Percentiles rank a stretch among this genome's conserved stretches.
Conservation (phyloP, 2,329 filamentous ascomycete species). For the Fusarium sp. region DNA sequence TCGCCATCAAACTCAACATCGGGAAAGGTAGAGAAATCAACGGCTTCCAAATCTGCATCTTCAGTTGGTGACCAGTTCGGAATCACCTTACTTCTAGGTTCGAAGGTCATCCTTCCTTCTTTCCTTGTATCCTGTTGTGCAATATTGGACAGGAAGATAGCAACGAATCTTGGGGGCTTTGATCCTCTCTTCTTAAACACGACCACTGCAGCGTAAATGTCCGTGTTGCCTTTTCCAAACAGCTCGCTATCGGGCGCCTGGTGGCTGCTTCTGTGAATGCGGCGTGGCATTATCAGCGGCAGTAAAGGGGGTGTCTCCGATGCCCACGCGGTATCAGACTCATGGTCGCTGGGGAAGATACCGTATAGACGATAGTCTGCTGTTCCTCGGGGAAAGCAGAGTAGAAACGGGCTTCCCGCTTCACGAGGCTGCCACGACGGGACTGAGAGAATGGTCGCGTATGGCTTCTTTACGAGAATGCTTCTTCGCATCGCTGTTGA, state of each 20-base stretch:
- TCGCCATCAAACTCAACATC: neutral
- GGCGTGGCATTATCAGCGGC: neutral
- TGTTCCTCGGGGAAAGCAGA: neutral
- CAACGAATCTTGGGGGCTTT: neutral
- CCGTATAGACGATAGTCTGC: neutral
- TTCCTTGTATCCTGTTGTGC: neutral
- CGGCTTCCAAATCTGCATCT: neutral
- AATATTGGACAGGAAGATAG: neutral
- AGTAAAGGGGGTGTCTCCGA: neutral
- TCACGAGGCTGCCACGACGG: neutral
- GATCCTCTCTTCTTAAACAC: neutral
- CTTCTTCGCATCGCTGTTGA: neutral
- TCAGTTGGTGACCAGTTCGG: neutral
- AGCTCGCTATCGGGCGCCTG: rapidly evolving
- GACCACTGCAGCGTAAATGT: neutral
- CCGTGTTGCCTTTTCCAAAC: rapidly evolving
- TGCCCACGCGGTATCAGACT: neutral
- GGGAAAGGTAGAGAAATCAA: neutral
- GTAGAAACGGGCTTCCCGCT: neutral
- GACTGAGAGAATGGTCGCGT: neutral
- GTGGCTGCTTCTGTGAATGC: rapidly evolving
- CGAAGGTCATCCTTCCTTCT: rapidly evolving
- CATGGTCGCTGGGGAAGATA: neutral
- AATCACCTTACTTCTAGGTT: neutral
- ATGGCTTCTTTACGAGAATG: neutral